phyloP scores from a whole-genome alignment of 1,284 basidiomycete species.

The Ganoderma meredithae region DNA sequence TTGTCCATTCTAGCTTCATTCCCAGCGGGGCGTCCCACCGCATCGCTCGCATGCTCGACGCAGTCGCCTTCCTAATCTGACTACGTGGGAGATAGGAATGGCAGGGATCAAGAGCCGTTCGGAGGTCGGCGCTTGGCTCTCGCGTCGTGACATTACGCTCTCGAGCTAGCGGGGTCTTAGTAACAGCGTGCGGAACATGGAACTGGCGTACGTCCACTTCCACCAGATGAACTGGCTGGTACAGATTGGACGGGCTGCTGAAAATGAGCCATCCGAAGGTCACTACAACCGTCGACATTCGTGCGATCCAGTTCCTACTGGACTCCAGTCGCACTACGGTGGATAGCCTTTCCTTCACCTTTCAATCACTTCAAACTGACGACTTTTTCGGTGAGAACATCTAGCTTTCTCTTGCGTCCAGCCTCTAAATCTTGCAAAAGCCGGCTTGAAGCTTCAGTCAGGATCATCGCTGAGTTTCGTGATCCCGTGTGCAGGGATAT shows the following conservation, averaged over 20 bases:
- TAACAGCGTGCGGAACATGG: not conserved
- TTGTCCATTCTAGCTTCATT: not conserved
- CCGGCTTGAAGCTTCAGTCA: not conserved
- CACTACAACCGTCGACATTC: not conserved
- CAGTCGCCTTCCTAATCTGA: not conserved
- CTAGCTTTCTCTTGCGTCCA: not conserved
- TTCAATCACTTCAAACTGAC: not conserved
- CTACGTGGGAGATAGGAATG: not conserved
- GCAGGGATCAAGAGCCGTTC: not conserved
- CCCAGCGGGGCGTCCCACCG: not conserved
- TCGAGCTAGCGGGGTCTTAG: not conserved
- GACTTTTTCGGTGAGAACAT: not conserved
- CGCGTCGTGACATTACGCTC: not conserved
- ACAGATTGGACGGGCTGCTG: too few relatives aligned
- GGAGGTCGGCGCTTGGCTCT: not conserved
- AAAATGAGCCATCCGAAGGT: not conserved
- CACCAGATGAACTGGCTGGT: not conserved
- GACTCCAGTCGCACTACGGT: not conserved
- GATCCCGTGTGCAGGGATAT: not conserved
- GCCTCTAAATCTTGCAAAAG: not conserved
- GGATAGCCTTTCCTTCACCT: not conserved
- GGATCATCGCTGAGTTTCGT: not conserved
- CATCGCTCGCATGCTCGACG: not conserved
- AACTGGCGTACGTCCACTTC: not conserved
- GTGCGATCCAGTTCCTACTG: not conserved